These are phyloP conservation scores for Trichothecium roseum DNA, from an alignment of 2,329 filamentous ascomycete genomes.

Conservation along the genomic window DNA sequence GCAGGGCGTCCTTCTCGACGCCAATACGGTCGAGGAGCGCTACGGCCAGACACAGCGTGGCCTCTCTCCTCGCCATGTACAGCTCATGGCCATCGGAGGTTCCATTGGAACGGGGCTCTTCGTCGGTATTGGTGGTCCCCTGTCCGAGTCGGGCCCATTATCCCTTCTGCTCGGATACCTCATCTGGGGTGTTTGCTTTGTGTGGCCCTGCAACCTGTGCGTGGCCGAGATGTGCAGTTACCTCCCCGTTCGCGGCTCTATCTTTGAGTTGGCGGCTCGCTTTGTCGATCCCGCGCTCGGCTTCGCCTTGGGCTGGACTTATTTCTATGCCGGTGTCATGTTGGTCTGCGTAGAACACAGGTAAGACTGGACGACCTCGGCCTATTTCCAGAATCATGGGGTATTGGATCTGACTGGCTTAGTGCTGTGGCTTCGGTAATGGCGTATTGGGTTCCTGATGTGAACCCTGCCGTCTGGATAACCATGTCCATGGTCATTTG, in stretches of 20 bases:
- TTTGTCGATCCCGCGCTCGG: conserved; percentile 48
- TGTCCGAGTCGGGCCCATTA: conserved; percentile 30
- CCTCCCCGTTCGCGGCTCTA: conserved; percentile 41
- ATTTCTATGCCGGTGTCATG: conserved; percentile 35
- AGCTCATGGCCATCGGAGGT: conserved; percentile 38
- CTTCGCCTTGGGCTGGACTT: conserved; percentile 44
- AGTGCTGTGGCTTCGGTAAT: conserved; percentile 33
- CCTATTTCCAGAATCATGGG: too few relatives aligned
- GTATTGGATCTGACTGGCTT: too few relatives aligned
- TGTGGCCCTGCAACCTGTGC: conserved; percentile 33
- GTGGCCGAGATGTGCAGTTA: conserved; percentile 49
- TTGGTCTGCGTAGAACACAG: conserved; percentile 32
- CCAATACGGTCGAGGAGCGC: conserved; percentile 3
- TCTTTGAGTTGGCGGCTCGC: conserved; percentile 43
- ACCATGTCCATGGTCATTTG: conserved; percentile 34
- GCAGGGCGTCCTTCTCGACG: conserved; percentile 1
- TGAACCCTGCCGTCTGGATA: conserved; percentile 38
- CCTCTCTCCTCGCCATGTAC: conserved; percentile 28
- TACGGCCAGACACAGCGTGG: conserved; percentile 8
- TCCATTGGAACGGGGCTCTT: conserved; percentile 35
- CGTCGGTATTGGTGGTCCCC: conserved; percentile 31
- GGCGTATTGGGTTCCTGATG: conserved; percentile 28
- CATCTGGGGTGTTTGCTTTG: conserved; percentile 31
- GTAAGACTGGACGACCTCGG: too few relatives aligned
- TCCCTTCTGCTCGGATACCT: conserved; percentile 33